Conservation (phyloP, 148 eudicot species). For the Rhododendron vialii region DNA sequence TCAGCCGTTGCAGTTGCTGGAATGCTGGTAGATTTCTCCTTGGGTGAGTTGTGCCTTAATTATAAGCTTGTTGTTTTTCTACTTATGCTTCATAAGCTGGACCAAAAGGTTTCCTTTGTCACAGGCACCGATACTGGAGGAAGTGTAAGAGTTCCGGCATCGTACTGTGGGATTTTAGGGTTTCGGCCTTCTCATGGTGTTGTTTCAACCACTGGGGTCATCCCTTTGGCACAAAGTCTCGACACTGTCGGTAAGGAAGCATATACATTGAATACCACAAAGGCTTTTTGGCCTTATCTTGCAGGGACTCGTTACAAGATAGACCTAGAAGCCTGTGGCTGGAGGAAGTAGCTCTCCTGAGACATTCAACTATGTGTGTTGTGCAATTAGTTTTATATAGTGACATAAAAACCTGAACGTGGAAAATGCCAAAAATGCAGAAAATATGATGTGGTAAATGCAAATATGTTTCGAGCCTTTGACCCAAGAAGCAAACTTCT, state of each 20-base stretch:
- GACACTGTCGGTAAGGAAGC: constrained; percentile 77
- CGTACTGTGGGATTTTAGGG: constrained; percentile 83
- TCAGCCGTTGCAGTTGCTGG: constrained; percentile 93
- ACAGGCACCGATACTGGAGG: constrained; percentile 96
- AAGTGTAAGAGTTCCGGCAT: constrained; percentile 89
- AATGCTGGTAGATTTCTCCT: constrained; percentile 69
- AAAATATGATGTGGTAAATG: neutral
- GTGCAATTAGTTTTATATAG: neutral
- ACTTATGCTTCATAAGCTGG: neutral
- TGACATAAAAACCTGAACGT: neutral
- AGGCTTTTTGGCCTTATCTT: neutral
- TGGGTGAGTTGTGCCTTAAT: constrained; percentile 36
- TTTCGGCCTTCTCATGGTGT: constrained; percentile 90
- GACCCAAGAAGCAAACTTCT: neutral
- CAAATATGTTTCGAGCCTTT: neutral
- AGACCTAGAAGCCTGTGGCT: neutral
- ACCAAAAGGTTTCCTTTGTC: neutral
- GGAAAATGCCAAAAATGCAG: neutral
- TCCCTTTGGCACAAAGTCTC: constrained; percentile 94
- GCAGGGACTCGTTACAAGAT: neutral
- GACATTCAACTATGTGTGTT: neutral
- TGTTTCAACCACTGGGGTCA: constrained; percentile 66
- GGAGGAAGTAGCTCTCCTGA: neutral
- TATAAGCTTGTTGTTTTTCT: neutral
- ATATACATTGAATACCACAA: neutral